phyloP scores from a whole-genome alignment of 2,329 filamentous ascomycete genomes.

The Fonsecaea pedrosoi region DNA sequence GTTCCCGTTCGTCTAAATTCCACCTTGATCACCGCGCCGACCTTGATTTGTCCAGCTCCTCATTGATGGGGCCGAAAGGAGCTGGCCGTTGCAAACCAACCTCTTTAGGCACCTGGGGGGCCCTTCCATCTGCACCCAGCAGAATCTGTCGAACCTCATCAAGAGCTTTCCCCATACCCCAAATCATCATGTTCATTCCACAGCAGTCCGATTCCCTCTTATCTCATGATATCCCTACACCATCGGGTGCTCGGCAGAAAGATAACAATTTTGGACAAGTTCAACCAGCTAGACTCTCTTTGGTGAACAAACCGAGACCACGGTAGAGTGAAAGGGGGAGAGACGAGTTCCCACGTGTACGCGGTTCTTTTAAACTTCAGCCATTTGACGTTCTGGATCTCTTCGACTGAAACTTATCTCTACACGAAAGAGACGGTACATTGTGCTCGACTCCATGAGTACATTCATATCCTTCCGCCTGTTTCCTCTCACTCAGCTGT shows the following conservation, averaged over 20 bases:
- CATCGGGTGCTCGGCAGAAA: background rate
- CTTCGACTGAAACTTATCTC: background rate
- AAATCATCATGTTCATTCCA: conserved; percentile 2
- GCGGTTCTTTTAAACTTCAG: background rate
- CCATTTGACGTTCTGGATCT: background rate
- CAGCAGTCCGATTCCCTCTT: background rate
- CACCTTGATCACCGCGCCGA: background rate
- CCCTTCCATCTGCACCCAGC: conserved; percentile 10
- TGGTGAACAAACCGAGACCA: conserved; percentile 9
- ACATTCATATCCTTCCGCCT: background rate
- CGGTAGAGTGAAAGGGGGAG: background rate
- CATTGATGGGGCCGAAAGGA: background rate
- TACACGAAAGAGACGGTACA: background rate
- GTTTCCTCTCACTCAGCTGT: background rate
- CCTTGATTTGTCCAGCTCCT: conserved; percentile 1
- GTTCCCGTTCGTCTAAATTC: conserved; percentile 1
- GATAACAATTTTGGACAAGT: conserved; percentile 1
- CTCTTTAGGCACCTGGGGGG: background rate
- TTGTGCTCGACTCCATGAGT: conserved; percentile 22
- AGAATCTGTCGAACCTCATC: conserved; percentile 1
- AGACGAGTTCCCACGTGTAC: background rate
- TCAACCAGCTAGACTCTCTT: conserved; percentile 8
- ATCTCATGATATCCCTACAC: background rate
- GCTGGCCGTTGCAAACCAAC: conserved; percentile 3
- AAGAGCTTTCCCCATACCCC: background rate